A percentile compares a stretch with the other conserved stretches of the same genome.
These are phyloP conservation scores for Macrophomina pseudophaseolina DNA, from an alignment of 2,329 filamentous ascomycete genomes.

Conservation along the genomic window DNA sequence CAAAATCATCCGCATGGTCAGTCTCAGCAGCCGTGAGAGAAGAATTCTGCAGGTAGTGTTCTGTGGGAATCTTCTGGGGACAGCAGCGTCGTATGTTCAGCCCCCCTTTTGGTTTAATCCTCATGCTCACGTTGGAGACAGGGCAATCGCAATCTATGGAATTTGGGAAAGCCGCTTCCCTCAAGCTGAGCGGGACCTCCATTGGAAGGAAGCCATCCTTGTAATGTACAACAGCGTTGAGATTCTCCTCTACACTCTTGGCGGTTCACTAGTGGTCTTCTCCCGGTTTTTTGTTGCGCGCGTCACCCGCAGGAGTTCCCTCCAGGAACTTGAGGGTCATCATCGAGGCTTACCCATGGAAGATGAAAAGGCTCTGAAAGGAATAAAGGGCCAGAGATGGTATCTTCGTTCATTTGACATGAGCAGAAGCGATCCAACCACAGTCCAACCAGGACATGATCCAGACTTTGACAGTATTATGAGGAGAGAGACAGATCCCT, in stretches of 20 bases:
- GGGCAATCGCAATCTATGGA: not conserved
- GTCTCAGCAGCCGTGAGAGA: not conserved
- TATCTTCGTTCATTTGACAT: not conserved
- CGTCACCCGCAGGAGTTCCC: not conserved
- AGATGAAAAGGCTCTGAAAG: not conserved
- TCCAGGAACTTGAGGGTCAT: not conserved
- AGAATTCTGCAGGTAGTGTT: not conserved
- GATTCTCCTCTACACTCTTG: slow-evolving; percentile 20
- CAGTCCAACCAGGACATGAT: not conserved
- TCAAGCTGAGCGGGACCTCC: not conserved
- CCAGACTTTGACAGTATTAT: not conserved
- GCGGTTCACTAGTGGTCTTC: slow-evolving; percentile 12
- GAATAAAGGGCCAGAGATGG: not conserved
- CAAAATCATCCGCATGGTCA: not conserved
- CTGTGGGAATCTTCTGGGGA: not conserved
- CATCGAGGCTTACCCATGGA: not conserved
- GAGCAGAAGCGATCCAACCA: not conserved
- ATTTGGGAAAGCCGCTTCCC: slow-evolving; percentile 10
- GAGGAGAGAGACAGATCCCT: not conserved
- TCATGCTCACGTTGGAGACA: not conserved
- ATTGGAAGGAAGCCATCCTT: not conserved
- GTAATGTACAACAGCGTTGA: slow-evolving; percentile 23
- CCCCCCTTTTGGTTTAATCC: not conserved
- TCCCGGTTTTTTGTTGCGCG: slow-evolving; percentile 9
- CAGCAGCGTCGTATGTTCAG: not conserved